Evolutionary conservation across 371 early-diverging fungal genomes (phyloP), one percentile per base, ranked within the genome.

Genomic region (Lichtheimia ramosa): DNA sequence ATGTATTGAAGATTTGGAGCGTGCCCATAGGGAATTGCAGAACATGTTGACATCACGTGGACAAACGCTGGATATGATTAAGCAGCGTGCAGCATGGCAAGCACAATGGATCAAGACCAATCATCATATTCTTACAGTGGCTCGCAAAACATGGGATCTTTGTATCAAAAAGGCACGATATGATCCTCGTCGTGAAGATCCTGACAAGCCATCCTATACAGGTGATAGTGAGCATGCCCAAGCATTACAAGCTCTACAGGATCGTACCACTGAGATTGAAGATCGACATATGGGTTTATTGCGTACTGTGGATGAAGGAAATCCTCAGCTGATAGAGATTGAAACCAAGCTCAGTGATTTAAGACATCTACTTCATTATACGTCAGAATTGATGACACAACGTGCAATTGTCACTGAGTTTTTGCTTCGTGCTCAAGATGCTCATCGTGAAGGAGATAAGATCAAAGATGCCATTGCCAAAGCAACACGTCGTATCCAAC

Each of bases 141-240:
- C 72, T 3, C 71, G 76, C 14, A 81, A 81, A 40, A 48, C 74
- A 15, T 77, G 76, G 52, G 78, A 81, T 49, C 70, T 77, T 41
- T 68, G 62, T 50, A 60, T 69, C 5, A 81, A 81, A 34, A 75
- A 69, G 48, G 78, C 68, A 5, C 71, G 75, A 0, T 77, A 68
- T 54, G 69, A 71, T 48, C 77, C 75, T n/a, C 24, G 63, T 12
- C 61, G 64, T 13, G 77, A 76, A 14, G 70, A 69, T 40, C 13
- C 56, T 0, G 78, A 78, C 13, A 75, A 66, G 15, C 77, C 77
- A 5, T 70, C 77, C 3, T 73, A 73, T 52, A 54, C 54, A 4
- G 48, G 58, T 7, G 77, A 76, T 41, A 64, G 56, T 50, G 80
- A 79, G 50, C 70, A 56, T 15, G 41, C 61, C 2, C 80, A 79